These are phyloP conservation scores for Trichoderma aggressivum DNA, from an alignment of 2,329 filamentous ascomycete species.

Conservation along the genomic window DNA sequence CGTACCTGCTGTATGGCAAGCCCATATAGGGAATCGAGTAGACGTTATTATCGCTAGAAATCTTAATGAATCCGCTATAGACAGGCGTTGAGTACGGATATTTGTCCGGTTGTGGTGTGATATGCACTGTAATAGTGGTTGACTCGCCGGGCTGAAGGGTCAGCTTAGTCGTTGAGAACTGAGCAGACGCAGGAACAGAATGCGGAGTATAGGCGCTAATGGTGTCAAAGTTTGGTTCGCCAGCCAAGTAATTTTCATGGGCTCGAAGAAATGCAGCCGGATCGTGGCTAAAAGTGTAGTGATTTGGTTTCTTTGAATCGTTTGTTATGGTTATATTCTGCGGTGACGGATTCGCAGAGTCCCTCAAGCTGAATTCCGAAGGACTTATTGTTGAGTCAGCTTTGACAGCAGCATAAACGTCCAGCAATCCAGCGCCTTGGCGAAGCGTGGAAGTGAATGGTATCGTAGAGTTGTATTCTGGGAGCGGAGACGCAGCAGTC, in stretches of 20 bases:
- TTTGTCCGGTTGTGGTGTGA: neutral
- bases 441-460: neutral
- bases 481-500: neutral
- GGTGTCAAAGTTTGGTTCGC: neutral
- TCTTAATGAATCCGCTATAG: neutral
- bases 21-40: slow-evolving; percentile 5
- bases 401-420: neutral
- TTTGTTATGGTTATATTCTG: slow-evolving; percentile 11
- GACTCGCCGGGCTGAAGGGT: neutral
- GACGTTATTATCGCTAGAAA: neutral
- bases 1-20: neutral
- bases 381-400: neutral
- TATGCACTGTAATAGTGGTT: neutral
- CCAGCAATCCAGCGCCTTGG: neutral
- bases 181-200: neutral
- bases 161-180: neutral
- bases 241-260: neutral
- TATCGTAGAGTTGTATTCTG: neutral
- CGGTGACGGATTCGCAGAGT: neutral
- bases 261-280: neutral
- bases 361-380: neutral
- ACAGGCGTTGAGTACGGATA: neutral
- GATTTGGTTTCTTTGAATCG: neutral
- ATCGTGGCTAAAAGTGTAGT: neutral
- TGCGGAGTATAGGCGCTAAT: neutral